Conservation (phyloP, 441 rosid species). For the Brassica hybrid region DNA sequence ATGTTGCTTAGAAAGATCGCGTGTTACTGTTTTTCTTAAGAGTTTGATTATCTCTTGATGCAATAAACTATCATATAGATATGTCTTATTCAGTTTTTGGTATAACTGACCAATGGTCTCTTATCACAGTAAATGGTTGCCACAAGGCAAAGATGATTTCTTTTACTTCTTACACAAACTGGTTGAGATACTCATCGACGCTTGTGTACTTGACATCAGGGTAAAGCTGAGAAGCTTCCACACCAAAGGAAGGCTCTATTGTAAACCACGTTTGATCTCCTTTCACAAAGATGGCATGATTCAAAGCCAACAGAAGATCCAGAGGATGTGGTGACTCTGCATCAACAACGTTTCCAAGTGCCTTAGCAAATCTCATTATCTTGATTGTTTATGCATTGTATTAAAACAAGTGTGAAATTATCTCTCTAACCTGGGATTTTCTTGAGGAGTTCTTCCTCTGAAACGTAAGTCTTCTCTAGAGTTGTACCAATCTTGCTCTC, state of each 20-base stretch:
- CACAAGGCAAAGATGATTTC: neutral
- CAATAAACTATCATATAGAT: neutral
- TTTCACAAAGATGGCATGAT: constrained; percentile 36
- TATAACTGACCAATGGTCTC: constrained; percentile 7
- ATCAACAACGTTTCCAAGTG: neutral
- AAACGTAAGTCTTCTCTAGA: constrained; percentile 36
- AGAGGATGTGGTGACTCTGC: constrained; percentile 35
- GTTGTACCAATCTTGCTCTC: constrained; percentile 41
- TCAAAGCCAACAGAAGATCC: constrained; percentile 30
- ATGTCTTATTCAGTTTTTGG: constrained; percentile 13
- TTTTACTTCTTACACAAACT: constrained; percentile 27
- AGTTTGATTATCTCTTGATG: neutral
- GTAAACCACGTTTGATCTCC: constrained; percentile 35
- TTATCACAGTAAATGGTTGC: constrained; percentile 3
- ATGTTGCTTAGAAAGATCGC: neutral
- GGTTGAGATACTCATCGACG: constrained; percentile 46
- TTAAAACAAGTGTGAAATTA: too few relatives aligned
- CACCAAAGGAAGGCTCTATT: too few relatives aligned
- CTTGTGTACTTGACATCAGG: constrained; percentile 53
- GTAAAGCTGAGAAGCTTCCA: too few relatives aligned
- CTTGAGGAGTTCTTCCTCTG: constrained; percentile 42
- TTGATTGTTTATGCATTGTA: too few relatives aligned
- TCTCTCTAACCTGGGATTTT: constrained; percentile 2
- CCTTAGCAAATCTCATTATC: too few relatives aligned
- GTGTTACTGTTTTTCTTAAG: neutral